phyloP scores from a whole-genome alignment of 2,329 filamentous ascomycete species.

The Xylaria sp. region DNA sequence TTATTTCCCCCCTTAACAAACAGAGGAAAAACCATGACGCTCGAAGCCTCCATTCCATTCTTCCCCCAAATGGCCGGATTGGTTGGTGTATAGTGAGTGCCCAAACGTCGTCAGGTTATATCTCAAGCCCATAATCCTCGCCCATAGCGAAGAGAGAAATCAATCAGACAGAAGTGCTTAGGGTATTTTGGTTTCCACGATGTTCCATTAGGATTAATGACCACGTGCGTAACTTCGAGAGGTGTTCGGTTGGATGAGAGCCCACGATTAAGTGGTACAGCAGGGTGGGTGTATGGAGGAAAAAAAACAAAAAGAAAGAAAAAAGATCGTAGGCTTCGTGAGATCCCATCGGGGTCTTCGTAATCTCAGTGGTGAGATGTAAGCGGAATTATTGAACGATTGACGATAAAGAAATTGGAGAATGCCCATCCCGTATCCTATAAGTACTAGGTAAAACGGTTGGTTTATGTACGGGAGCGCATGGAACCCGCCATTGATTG shows the following conservation, averaged over 20 bases:
- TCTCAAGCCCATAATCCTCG: conserved; percentile 18
- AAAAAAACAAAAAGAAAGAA: conserved; percentile 12
- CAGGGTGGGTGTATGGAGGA: background rate
- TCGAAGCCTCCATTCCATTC: background rate
- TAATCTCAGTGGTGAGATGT: conserved; percentile 16
- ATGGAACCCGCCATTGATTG: conserved; percentile 42
- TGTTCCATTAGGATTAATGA: conserved; percentile 5
- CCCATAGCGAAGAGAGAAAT: conserved; percentile 3
- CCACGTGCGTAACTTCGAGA: conserved; percentile 27
- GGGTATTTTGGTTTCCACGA: conserved; percentile 13
- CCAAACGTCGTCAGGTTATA: conserved; percentile 13
- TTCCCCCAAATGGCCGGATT: conserved; percentile 7
- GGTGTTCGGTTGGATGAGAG: background rate
- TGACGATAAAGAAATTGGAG: conserved; percentile 34
- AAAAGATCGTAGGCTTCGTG: conserved; percentile 38
- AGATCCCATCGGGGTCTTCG: conserved; percentile 32
- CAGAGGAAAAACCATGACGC: background rate
- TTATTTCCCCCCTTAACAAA: background rate
- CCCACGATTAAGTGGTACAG: conserved; percentile 2
- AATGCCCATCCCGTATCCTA: background rate
- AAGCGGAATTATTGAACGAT: conserved; percentile 35
- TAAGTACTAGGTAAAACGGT: conserved; percentile 7
- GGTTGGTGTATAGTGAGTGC: conserved; percentile 31
- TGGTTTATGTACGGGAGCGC: conserved; percentile 51
- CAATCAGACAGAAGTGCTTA: conserved; percentile 14